phyloP scores from a whole-genome alignment of 169 alveolate genomes.

The Babesia sp. region DNA sequence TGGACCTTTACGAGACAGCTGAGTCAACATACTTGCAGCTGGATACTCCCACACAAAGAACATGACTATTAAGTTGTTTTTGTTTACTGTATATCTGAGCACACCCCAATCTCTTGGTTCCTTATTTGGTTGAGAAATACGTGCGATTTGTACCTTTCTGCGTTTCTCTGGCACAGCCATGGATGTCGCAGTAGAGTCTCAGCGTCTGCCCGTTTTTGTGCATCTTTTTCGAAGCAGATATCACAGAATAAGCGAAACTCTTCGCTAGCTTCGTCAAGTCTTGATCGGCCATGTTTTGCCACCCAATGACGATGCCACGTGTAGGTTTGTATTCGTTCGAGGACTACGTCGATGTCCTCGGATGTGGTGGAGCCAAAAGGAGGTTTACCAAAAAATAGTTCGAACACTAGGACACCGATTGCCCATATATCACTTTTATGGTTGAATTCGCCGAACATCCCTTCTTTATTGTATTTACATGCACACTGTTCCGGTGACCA shows the following conservation, averaged over 20 bases:
- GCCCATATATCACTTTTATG: constrained; percentile 85
- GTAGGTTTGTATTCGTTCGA: constrained; percentile 70
- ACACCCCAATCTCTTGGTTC: neutral
- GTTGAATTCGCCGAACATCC: constrained; percentile 76
- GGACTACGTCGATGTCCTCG: constrained; percentile 65
- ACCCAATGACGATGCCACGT: constrained; percentile 63
- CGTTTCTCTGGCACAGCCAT: constrained; percentile 69
- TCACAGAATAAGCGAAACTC: constrained; percentile 71
- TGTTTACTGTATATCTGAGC: no score
- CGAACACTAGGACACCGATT: constrained; percentile 81
- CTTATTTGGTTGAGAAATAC: constrained; percentile 72
- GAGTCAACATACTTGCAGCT: constrained; percentile 49
- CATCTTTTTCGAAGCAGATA: constrained; percentile 73
- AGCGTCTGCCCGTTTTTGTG: constrained; percentile 72
- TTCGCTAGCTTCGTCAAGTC: constrained; percentile 54
- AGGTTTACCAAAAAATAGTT: constrained; percentile 75
- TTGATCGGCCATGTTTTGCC: constrained; percentile 49
- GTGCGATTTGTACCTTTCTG: constrained; percentile 57
- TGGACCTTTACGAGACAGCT: constrained; percentile 47
- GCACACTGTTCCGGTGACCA: constrained; percentile 84
- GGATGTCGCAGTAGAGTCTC: constrained; percentile 70
- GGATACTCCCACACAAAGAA: constrained; percentile 6
- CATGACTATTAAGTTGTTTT: neutral
- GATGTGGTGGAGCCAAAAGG: constrained; percentile 79
- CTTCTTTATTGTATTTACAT: constrained; percentile 64